Base-by-base conservation (phyloP, 1,284 basidiomycete species). In the Tylopilus sp. region DNA sequence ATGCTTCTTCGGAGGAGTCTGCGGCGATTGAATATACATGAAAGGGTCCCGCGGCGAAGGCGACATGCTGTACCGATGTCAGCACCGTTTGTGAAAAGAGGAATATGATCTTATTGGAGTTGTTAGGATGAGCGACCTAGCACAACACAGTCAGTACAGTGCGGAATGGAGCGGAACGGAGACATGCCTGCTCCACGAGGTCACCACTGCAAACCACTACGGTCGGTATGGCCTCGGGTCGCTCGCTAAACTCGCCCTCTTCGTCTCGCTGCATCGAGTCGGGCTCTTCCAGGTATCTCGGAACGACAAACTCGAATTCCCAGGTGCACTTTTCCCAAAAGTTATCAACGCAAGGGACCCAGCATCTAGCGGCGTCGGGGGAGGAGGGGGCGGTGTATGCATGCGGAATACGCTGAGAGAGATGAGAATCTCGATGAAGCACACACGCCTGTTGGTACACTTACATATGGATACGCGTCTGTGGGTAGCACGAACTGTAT, bases 271-370 rank as follows among this genome's bases (percentile, higher is more conserved):
- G 77, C 19, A 68, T 72, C 32, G 73, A 64, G 44, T 80, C 76
- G 14, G 75, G 75, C 54, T 91, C 88, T 64, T 92, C 89, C 11
- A 96, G 76, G 61, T 85, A 88, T 54, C 89, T 84, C 40, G 95
- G 95, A 20, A 98, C 95, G 51, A 98, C 85, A 68, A 98, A 92
- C 69, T 98, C 93, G 50, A 99, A 88, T 67, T 99, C 97, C 97
- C 97, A 99, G 4, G 96, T 97, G 65, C 92, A 98, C 64, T 93
- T 87, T 72, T 98, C 96, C 92, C 94, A 98, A 14, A 96, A 72
- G 66, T 86, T 92, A 71, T 99, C 97, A 14, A 98, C 75, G 64
- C 97, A 99, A 5, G 97, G 97, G 11, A 98, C 89, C 97, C 97
- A 99, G 63, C 92, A 94, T 61, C 97, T 80, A 9, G 96, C 93